phyloP scores from a whole-genome alignment of 2,329 filamentous ascomycete species.

The Botrytis hyacinthi region DNA sequence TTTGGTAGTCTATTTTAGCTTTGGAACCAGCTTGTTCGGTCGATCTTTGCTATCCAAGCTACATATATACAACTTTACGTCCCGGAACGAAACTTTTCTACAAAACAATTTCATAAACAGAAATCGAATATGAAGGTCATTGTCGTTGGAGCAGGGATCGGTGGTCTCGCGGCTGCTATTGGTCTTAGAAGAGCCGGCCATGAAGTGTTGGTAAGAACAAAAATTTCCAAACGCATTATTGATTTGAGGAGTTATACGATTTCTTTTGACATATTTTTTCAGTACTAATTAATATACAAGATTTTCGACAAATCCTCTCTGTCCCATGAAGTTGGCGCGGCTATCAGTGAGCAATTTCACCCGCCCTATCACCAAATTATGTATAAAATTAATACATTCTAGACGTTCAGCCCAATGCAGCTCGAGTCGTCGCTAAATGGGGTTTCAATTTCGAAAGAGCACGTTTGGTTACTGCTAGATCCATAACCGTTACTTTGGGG shows the following conservation, averaged over 20 bases:
- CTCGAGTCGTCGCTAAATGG: conserved; percentile 52
- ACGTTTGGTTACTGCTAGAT: conserved; percentile 38
- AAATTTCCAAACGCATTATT: background rate
- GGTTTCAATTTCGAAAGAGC: conserved; percentile 44
- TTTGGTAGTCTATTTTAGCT: background rate
- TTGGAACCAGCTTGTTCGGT: background rate
- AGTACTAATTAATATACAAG: conserved; percentile 30
- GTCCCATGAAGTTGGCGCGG: conserved; percentile 56
- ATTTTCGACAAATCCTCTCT: conserved; percentile 57
- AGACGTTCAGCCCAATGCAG: conserved; percentile 58
- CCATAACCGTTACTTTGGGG: conserved; percentile 41
- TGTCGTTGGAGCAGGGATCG: conserved; percentile 46
- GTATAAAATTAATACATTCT: background rate
- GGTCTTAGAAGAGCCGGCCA: conserved; percentile 37
- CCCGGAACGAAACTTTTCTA: too few species aligned
- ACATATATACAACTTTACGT: too few species aligned
- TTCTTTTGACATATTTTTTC: too few species aligned
- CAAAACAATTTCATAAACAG: background rate
- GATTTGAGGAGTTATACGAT: background rate
- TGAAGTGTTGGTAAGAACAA: conserved; percentile 26
- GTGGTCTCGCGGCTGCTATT: conserved; percentile 53
- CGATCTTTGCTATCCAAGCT: background rate
- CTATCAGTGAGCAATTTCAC: conserved; percentile 43
- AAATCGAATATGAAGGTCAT: conserved; percentile 23
- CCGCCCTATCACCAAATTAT: background rate